Evolutionary conservation across 768 basidiomycete species (phyloP), one percentile per base, ranked within the genome.

Genomic region (Tremella yokohamensis): DNA sequence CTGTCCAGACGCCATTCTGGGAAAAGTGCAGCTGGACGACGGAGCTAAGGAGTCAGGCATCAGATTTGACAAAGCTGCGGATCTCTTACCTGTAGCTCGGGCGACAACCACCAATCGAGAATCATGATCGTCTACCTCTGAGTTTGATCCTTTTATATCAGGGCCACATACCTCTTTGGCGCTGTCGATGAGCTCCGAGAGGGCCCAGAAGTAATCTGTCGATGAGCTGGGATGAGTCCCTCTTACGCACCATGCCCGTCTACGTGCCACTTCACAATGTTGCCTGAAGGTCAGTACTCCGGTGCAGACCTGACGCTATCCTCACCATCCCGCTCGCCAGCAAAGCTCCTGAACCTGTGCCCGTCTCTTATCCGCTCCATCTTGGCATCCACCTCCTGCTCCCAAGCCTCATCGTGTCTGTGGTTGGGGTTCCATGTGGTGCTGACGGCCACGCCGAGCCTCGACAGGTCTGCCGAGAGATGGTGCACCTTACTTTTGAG

Each of bases 1-100:
- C 84, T 79, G 74, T 99, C 96, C 24, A 99, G 82, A 22, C 96
- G 83, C 84, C 86, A 99, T 76, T 96, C 85, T 6, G 86, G 85
- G 72, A 89, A 82, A 65, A 84, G 78, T 0, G 89, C 88, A 6
- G 93, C 86, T 1, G 94, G 96, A 11, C 96, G 88, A 52, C 94
- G 86, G 38, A 98, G 85, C 78, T 90, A 38, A 6, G 0, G 24
- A 19, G 26, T 52, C 8, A 52, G 61, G 37, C 8, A 8, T 9
- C 8, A 8, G 20, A 26, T 15, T 25, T 7, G 6, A 34, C 24
- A 11, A 3, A 25, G 51, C 16, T n/a, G 22, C 9, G 49, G 47
- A 16, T 26, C 59, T 26, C 62, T 64, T 3, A 68, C 71, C 54
- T 73, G 96, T 2, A 98, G 78, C 73, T 98, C 94, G 0, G 94